Conservation (phyloP, 495 filamentous ascomycete genomes). For the Hyaloscypha hepaticicola region DNA sequence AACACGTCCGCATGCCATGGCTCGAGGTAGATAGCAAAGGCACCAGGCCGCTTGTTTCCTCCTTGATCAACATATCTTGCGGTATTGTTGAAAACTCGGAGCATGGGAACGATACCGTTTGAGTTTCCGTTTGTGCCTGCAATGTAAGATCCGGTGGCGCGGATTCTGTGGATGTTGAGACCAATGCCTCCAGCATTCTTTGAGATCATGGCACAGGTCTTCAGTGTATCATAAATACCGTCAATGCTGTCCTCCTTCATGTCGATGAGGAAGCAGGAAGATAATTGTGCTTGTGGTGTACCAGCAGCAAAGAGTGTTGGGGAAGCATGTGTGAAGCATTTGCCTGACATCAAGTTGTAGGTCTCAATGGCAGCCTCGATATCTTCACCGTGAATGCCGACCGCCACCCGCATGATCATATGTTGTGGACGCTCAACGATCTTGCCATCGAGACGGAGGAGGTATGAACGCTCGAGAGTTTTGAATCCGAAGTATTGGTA, state of each 20-base stretch:
- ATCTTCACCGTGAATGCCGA: conserved; percentile 93
- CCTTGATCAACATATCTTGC: conserved; percentile 98
- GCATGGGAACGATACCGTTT: conserved; percentile 96
- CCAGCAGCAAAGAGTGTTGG: conserved; percentile 98
- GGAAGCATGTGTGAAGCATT: conserved; percentile 97
- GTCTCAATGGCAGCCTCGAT: conserved; percentile 94
- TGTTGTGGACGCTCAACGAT: conserved; percentile 96
- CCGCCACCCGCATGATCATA: conserved; percentile 98
- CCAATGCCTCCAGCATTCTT: conserved; percentile 99
- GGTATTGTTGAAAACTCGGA: conserved; percentile 98
- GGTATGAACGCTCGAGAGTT: conserved; percentile 95
- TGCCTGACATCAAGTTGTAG: conserved; percentile 96
- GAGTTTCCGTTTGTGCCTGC: conserved; percentile 95
- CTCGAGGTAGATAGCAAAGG: conserved; percentile 99
- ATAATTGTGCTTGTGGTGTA: conserved; percentile 88
- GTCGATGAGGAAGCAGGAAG: conserved; percentile 96
- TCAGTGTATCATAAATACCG: conserved; percentile 97
- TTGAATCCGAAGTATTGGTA: conserved; percentile 99
- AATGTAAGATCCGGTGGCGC: conserved; percentile 96
- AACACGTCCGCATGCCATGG: conserved; percentile 99
- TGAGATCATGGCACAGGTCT: conserved; percentile 99
- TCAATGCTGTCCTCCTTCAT: conserved; percentile 99
- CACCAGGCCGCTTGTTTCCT: conserved; percentile 98
- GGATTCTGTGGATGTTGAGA: conserved; percentile 91
- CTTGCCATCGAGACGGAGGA: conserved; percentile 87